A percentile compares a stretch with the other conserved stretches of the same genome.
These are phyloP conservation scores for Phytophthora citricola DNA, from an alignment of 352 stramenopile species.

Conservation along the genomic window DNA sequence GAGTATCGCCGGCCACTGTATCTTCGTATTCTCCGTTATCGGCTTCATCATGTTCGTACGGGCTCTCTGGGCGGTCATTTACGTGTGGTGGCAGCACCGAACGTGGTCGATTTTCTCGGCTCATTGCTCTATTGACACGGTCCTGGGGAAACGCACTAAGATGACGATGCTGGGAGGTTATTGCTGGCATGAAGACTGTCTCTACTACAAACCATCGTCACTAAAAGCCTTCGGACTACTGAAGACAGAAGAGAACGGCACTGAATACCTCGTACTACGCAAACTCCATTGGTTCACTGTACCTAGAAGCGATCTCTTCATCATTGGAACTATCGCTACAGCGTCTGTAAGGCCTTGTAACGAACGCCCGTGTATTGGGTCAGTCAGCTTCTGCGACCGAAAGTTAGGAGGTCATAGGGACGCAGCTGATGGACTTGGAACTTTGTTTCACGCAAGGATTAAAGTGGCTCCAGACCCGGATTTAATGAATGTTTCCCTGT, in stretches of 20 bases:
- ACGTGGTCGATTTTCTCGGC: conserved; percentile 10
- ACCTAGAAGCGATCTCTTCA: conserved; percentile 15
- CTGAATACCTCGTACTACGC: conserved; percentile 14
- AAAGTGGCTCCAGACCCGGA: neutral
- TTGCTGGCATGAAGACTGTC: conserved; percentile 1
- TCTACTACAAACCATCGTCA: conserved; percentile 24
- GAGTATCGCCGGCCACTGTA: conserved; percentile 28
- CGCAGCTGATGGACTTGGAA: neutral
- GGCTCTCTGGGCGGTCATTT: conserved; percentile 18
- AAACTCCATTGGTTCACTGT: conserved; percentile 26
- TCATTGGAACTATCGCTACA: conserved; percentile 14
- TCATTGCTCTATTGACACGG: conserved; percentile 28
- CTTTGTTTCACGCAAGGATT: neutral
- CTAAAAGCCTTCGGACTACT: conserved; percentile 28
- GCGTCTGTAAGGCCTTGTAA: conserved; percentile 13
- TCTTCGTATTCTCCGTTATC: conserved; percentile 28
- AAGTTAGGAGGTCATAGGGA: conserved; percentile 13
- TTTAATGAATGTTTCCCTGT: conserved; percentile 4
- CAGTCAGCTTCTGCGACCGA: conserved; percentile 9
- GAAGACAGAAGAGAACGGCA: conserved; percentile 17
- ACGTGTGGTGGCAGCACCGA: conserved; percentile 23
- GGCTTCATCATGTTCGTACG: conserved; percentile 19
- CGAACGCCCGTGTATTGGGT: conserved; percentile 4
- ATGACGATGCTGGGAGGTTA: conserved; percentile 39
- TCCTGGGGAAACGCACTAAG: conserved; percentile 21